Percentiles rank a stretch among this genome's conserved stretches.
These are phyloP conservation scores for Penicillium diatomitis DNA, from an alignment of 495 filamentous ascomycete genomes.

Conservation along the genomic window DNA sequence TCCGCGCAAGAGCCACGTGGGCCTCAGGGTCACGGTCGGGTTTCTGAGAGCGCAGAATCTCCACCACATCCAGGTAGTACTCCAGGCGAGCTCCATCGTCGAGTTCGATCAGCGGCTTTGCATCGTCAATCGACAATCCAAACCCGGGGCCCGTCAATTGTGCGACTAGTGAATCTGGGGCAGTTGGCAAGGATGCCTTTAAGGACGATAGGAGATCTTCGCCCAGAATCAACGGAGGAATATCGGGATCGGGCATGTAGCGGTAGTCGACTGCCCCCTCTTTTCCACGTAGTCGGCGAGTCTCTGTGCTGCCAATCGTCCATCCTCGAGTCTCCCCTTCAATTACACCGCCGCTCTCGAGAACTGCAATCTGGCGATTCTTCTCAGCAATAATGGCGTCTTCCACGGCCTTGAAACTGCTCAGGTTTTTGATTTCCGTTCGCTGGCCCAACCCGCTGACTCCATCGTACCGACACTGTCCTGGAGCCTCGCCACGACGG, in stretches of 20 bases:
- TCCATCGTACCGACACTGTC: slow-evolving; percentile 42
- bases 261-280: slow-evolving; percentile 96
- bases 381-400: slow-evolving; percentile 88
- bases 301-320: slow-evolving; percentile 72
- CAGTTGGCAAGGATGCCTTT: slow-evolving; percentile 45
- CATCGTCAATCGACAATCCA: slow-evolving; percentile 73
- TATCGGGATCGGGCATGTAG: slow-evolving; percentile 96
- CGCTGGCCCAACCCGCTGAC: slow-evolving; percentile 64
- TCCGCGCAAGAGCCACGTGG: slow-evolving; percentile 20
- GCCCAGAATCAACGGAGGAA: slow-evolving; percentile 69
- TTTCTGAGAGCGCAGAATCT: slow-evolving; percentile 36
- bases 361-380: slow-evolving; percentile 71
- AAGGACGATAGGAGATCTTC: slow-evolving; percentile 58
- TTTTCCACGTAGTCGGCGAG: slow-evolving; percentile 70
- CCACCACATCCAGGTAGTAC: slow-evolving; percentile 70
- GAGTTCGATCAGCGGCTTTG: slow-evolving; percentile 66
- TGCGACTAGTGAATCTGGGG: slow-evolving; percentile 61
- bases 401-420: slow-evolving; percentile 88
- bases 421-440: slow-evolving; percentile 97
- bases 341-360: slow-evolving; percentile 69
- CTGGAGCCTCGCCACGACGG: slow-evolving; percentile 35
- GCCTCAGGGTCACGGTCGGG: slow-evolving; percentile 19
- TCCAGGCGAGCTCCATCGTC: slow-evolving; percentile 75
- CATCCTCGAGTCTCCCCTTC: slow-evolving; percentile 90
- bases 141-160: slow-evolving; percentile 46